Conservation (phyloP, 768 basidiomycete species). For the Lyophyllum atratum region DNA sequence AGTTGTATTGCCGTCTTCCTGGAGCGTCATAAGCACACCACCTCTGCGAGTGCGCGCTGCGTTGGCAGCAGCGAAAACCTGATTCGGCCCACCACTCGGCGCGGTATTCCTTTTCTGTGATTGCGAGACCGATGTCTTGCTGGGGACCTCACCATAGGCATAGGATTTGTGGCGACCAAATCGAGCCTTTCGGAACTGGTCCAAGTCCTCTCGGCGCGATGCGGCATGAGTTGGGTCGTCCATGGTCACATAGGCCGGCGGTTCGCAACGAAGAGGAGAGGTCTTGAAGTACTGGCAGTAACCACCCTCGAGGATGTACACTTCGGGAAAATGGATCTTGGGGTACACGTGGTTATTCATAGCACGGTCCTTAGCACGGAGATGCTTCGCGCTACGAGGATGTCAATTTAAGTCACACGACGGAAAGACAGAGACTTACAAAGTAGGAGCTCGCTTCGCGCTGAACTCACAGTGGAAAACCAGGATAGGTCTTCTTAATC, state of each 20-base stretch:
- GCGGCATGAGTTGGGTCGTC: constrained; percentile 85
- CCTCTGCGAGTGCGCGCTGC: constrained; percentile 67
- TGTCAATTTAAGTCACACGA: not conserved
- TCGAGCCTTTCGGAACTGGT: constrained; percentile 87
- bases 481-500: constrained; percentile 76
- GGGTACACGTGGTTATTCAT: constrained; percentile 91
- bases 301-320: constrained; percentile 96
- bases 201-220: constrained; percentile 83
- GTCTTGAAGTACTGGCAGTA: constrained; percentile 86
- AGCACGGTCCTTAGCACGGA: constrained; percentile 87
- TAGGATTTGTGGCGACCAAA: constrained; percentile 92
- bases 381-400: constrained; percentile 78
- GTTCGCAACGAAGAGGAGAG: constrained; percentile 72
- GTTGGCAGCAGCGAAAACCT: constrained; percentile 69
- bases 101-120: constrained; percentile 68
- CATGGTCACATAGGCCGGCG: constrained; percentile 87
- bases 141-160: constrained; percentile 79
- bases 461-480: constrained; percentile 99
- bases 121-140: constrained; percentile 40
- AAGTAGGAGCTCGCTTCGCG: constrained; percentile 92
- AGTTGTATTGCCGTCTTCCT: constrained; percentile 64
- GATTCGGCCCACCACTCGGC: constrained; percentile 50
- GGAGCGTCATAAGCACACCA: constrained; percentile 57
- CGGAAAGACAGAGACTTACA: constrained; percentile 54
- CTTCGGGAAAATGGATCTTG: constrained; percentile 91